Base-by-base conservation (phyloP, 1,284 basidiomycete species). In the Trichosporon ovoides region DNA sequence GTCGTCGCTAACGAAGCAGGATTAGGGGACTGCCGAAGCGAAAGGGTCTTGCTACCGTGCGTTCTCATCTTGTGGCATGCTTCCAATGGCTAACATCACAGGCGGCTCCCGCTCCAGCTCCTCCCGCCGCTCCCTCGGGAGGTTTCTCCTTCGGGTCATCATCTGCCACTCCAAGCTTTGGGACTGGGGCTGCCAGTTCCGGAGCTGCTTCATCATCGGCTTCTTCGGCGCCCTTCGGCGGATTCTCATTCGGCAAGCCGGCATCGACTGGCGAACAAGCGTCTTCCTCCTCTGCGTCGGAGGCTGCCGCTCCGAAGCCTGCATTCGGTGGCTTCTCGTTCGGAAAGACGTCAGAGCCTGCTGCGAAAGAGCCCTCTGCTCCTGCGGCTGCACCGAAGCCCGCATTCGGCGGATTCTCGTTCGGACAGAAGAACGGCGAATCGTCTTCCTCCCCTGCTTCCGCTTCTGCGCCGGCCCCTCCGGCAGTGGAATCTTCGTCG, bases 11-110 rank as follows among this genome's bases (percentile, higher is more conserved):
- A 60, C 14, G 6, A 22, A 19, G 31, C 60, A 80, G 79, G 52
- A 77, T 80, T 34, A 70, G 77, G 38, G 77, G 75, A 3, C 52
- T 80, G 57, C 79, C 79, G 9, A 76, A 76, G 61, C 67, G 72
- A 11, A 66, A 66, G 59, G 70, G 69, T n/a, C 34, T 70, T 18
- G 65, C 62, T n/a, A 51, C 37, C 5, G 57, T 57, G 28, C 19
- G 55, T 52, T 7, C 20, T 12, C 35, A 11, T 3, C 2, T 24
- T 36, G 18, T 36, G 34, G 34, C 33, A 51, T 16, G 33, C 37
- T 2, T 33, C 40, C n/a, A n/a, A 28, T 18, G 18, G 34, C 37
- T 38, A 4, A 52, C 38, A 38, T 38, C 18, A 22, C 40, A 46
- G 53, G 34, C 38, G 9, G 48, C 36, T 24, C 49, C 38, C n/a